Conservation (phyloP, 2,329 filamentous ascomycete species). For the Pseudopithomyces maydicus region DNA sequence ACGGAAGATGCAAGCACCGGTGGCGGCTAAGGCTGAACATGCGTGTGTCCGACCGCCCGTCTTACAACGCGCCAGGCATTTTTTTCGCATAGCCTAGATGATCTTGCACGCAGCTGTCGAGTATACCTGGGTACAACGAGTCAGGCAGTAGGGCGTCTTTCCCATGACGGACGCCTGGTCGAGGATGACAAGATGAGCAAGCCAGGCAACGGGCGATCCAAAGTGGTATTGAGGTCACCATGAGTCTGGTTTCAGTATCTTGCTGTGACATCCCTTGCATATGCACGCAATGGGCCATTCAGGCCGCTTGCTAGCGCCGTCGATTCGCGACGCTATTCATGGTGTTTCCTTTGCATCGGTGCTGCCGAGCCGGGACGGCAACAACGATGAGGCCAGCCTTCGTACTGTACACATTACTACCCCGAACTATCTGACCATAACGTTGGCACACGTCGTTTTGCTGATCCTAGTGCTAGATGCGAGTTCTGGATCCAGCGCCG, state of each 20-base stretch:
- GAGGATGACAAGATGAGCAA: too few species aligned
- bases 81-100: too few species aligned
- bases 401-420: too few species aligned
- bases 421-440: background rate
- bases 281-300: background rate
- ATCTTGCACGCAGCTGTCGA: too few species aligned
- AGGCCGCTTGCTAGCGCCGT: background rate
- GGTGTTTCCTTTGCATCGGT: background rate
- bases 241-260: too few species aligned
- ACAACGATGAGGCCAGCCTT: background rate
- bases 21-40: background rate
- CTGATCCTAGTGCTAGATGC: background rate
- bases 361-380: background rate
- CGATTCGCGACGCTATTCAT: background rate
- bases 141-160: too few species aligned
- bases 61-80: too few species aligned
- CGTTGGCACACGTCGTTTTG: background rate
- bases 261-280: too few species aligned
- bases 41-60: background rate
- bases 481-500: background rate
- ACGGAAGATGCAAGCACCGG: background rate
- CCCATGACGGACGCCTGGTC: too few species aligned
- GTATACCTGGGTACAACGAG: too few species aligned
- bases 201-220: too few species aligned
- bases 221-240: too few species aligned